phyloP scores from a whole-genome alignment of 805 yeast species.

The Debaryomyces castellii region DNA sequence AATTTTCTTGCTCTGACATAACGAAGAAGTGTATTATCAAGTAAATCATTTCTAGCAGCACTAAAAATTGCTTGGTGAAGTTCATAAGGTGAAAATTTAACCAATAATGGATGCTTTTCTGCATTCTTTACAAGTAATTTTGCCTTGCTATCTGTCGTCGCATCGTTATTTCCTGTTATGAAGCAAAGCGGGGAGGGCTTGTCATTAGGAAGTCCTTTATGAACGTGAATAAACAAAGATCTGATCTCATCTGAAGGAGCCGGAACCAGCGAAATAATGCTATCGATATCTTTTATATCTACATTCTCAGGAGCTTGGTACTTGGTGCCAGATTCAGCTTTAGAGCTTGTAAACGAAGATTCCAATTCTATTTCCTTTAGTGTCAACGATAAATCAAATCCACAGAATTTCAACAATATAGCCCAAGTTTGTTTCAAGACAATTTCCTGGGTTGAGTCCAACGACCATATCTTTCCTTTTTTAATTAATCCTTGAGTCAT shows the following conservation, averaged over 20 bases:
- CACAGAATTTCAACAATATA: slow-evolving; percentile 58
- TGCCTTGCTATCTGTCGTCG: background rate
- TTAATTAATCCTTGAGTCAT: slow-evolving; percentile 7
- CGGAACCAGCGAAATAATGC: slow-evolving; percentile 12
- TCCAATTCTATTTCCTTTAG: slow-evolving; percentile 16
- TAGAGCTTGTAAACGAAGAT: slow-evolving; percentile 17
- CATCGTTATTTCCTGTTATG: background rate
- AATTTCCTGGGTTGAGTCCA: slow-evolving; percentile 55
- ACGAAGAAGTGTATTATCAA: slow-evolving; percentile 76
- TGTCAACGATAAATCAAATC: slow-evolving; percentile 38
- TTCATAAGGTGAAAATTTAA: slow-evolving; percentile 51
- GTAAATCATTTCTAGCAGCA: slow-evolving; percentile 61
- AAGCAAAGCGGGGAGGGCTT: slow-evolving; percentile 7
- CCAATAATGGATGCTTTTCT: slow-evolving; percentile 48
- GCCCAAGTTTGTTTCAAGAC: slow-evolving; percentile 73
- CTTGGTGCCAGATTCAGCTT: slow-evolving; percentile 24
- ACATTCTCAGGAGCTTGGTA: slow-evolving; percentile 23
- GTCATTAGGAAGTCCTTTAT: slow-evolving; percentile 29
- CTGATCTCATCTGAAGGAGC: slow-evolving; percentile 13
- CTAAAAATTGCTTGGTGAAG: slow-evolving; percentile 48
- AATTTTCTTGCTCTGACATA: slow-evolving; percentile 87
- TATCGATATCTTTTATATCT: slow-evolving; percentile 9
- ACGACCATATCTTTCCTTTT: slow-evolving; percentile 35
- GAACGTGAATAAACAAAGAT: slow-evolving; percentile 29
- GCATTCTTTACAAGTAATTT: slow-evolving; percentile 14